phyloP scores from a whole-genome alignment of 1,139 yeast genomes.

The Yamadazyma spencermartinsiae region DNA sequence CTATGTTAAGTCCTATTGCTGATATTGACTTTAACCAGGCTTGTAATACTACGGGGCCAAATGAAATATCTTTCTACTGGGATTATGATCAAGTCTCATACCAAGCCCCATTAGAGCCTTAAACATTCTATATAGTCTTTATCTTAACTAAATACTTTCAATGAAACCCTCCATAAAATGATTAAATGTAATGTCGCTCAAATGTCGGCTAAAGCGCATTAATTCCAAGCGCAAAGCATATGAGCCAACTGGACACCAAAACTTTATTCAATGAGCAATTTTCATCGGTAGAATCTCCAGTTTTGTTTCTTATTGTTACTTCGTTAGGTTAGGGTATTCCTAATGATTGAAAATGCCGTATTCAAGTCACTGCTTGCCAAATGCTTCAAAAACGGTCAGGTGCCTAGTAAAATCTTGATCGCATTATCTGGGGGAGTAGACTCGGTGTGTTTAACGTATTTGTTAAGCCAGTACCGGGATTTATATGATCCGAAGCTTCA shows the following conservation, averaged over 20 bases:
- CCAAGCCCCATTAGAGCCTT: slow-evolving; percentile 18
- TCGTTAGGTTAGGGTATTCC: background rate
- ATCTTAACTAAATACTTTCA: background rate
- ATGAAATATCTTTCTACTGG: slow-evolving; percentile 40
- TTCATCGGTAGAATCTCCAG: too few species aligned
- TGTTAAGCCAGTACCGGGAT: slow-evolving; percentile 34
- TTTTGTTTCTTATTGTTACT: too few species aligned
- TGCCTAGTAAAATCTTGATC: slow-evolving; percentile 21
- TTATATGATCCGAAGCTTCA: slow-evolving; percentile 23
- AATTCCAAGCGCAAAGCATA: too few species aligned
- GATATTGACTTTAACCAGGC: slow-evolving; percentile 28
- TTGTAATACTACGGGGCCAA: slow-evolving; percentile 34
- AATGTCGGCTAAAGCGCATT: too few species aligned
- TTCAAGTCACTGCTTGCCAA: slow-evolving; percentile 16
- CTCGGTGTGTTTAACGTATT: slow-evolving; percentile 64
- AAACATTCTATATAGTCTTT: background rate
- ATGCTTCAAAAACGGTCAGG: slow-evolving; percentile 11
- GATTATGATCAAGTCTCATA: slow-evolving; percentile 29
- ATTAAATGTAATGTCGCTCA: too few species aligned
- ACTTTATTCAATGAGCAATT: background rate
- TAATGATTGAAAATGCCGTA: slow-evolving; percentile 1
- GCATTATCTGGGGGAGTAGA: slow-evolving; percentile 86
- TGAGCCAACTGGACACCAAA: background rate
- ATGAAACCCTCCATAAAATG: background rate
- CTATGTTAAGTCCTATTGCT: slow-evolving; percentile 24